Evolutionary conservation across 306 rosid species (phyloP).

Genomic region (Quercus wislizeni): DNA sequence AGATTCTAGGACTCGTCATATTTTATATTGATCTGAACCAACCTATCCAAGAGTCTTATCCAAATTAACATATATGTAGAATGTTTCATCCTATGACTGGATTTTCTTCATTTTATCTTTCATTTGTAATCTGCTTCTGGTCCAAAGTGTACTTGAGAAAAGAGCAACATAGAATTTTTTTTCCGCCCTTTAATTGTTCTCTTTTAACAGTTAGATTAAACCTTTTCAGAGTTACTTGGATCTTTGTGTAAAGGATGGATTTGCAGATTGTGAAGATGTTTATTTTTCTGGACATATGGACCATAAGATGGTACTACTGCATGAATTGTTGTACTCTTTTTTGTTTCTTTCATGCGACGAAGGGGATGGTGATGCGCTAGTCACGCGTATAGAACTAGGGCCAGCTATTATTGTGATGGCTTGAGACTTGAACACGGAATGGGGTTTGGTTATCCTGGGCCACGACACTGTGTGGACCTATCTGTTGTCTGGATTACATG

Average conservation of each 20-base stretch:
- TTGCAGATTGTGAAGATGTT: not conserved
- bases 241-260: not conserved
- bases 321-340: not conserved
- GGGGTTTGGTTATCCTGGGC: no score
- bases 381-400: not conserved
- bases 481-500: no score
- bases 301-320: not conserved
- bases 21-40: not conserved
- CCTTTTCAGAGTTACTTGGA: not conserved
- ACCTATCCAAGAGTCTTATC: constrained; percentile 19
- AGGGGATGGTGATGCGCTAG: not conserved
- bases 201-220: not conserved
- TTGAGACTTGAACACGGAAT: no score
- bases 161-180: not conserved
- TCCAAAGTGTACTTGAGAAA: not conserved
- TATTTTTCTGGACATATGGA: not conserved
- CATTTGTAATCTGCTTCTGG: not conserved
- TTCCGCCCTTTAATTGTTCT: not conserved
- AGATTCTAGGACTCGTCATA: not conserved
- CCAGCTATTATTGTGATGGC: no score
- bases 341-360: no score
- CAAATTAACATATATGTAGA: constrained; percentile 10
- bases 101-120: not conserved
- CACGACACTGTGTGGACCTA: no score
- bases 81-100: not conserved